Evolutionary conservation across 768 basidiomycete species (phyloP), one percentile per base, ranked within the genome.

Genomic region (Boletus bicolor): DNA sequence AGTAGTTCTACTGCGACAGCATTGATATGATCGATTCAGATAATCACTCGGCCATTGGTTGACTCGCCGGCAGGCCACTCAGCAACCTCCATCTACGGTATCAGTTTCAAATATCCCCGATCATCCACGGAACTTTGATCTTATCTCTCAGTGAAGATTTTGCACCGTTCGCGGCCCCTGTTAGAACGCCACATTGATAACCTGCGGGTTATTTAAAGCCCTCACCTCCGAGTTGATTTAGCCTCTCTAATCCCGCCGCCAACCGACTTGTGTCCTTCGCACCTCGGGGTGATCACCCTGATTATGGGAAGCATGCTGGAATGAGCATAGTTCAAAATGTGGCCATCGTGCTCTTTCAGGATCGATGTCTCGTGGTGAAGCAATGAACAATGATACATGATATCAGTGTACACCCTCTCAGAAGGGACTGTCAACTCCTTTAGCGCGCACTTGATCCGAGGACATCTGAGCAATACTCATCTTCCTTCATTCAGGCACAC

Each of bases 191-290:
- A 43, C 50, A 42, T 36, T 17, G 12, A 42, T 9, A 15, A 9
- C 37, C 7, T 32, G 4, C 37, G 30, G 15, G 41, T 21, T 24
- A 24, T 24, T 24, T 21, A 24, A 30, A n/a, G 17, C 39, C 42
- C 41, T 21, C 51, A 42, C 55, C 49, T 21, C 17, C 30, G 7
- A 45, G n/a, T 38, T 15, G 4, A 15, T 51, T 51, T 43, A 30
- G 28, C 51, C 65, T 26, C 41, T 53, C 50, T 60, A 49, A 38
- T 19, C 30, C 65, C 65, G 28, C 51, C 57, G 32, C 51, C 57
- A 32, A 36, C 30, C 38, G 49, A 36, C 44, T 51, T 37, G 34
- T 11, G 32, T 51, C 38, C 50, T 3, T 49, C 44, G 34, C 41
- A 21, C 36, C 44, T 49, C 52, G n/a, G 41, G 10, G 24, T 10